Conservation (phyloP, 805 yeast species). For the Myxozyma melibiosi region DNA sequence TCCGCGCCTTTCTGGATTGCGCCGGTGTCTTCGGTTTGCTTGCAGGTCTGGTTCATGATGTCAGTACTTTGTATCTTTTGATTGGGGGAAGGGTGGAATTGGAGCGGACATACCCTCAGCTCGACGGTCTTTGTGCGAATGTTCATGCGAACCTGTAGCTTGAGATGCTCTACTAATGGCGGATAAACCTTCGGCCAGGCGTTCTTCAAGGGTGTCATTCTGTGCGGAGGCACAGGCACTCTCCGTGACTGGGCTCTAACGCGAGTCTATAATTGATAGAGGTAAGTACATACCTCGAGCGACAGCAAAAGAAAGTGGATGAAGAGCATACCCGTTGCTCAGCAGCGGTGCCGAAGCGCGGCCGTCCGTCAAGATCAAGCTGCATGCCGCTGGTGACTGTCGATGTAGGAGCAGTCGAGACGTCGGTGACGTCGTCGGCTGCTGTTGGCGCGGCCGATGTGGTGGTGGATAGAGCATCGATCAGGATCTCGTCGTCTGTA, state of each 20-base stretch:
- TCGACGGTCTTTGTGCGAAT: constrained; percentile 84
- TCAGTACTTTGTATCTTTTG: background rate
- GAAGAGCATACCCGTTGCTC: constrained; percentile 44
- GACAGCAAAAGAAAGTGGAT: constrained; percentile 2
- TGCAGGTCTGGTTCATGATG: constrained; percentile 59
- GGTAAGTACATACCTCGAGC: background rate
- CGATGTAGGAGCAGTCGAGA: constrained; percentile 14
- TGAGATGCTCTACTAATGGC: constrained; percentile 91
- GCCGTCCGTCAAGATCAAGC: constrained; percentile 78
- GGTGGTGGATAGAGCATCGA: constrained; percentile 42
- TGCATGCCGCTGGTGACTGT: constrained; percentile 18
- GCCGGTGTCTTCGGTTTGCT: constrained; percentile 83
- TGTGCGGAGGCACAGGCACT: constrained; percentile 93
- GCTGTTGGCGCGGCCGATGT: constrained; percentile 38
- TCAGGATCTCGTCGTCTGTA: constrained; percentile 50
- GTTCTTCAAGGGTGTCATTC: constrained; percentile 90
- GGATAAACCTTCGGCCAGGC: constrained; percentile 94
- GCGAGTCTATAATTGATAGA: constrained; percentile 5
- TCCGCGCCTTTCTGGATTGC: constrained; percentile 98
- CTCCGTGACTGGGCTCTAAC: constrained; percentile 86
- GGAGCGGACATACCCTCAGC: constrained; percentile 43
- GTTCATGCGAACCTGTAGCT: constrained; percentile 95
- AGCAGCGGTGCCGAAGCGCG: constrained; percentile 72
- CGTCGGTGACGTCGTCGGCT: constrained; percentile 37
- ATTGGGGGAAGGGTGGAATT: background rate